Evolutionary conservation across 768 basidiomycete genomes (phyloP).

Genomic region (Clavaria fumosa): DNA sequence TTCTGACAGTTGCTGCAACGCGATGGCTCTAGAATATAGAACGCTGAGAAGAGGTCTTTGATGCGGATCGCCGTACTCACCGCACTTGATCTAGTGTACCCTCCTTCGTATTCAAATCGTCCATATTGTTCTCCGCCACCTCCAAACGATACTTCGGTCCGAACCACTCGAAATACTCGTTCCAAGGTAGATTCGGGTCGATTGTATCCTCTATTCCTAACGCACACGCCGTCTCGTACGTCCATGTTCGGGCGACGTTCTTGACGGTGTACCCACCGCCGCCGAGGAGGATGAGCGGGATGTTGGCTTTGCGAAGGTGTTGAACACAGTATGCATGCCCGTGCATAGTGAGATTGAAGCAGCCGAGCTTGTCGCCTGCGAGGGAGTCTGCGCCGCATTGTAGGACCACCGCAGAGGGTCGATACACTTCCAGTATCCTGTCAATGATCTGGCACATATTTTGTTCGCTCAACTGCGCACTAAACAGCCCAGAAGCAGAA

Average conservation of each 20-base stretch:
- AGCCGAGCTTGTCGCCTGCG: conserved; percentile 90
- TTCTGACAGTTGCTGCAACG: conserved; percentile 29
- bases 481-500: background rate
- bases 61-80: conserved; percentile 24
- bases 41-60: background rate
- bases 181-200: conserved; percentile 69
- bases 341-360: conserved; percentile 92
- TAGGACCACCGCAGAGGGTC: conserved; percentile 87
- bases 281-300: conserved; percentile 85
- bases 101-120: conserved; percentile 76
- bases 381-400: conserved; percentile 97
- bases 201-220: conserved; percentile 72
- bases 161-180: conserved; percentile 93
- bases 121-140: conserved; percentile 86
- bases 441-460: conserved; percentile 63
- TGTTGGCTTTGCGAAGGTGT: conserved; percentile 92
- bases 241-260: conserved; percentile 94
- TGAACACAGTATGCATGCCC: conserved; percentile 96
- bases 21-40: conserved; percentile 17
- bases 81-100: conserved; percentile 67
- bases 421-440: conserved; percentile 88
- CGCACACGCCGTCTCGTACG: conserved; percentile 92
- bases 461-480: background rate
- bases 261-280: conserved; percentile 99
- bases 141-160: conserved; percentile 90